These are phyloP conservation scores for Talinum fruticosum DNA, from an alignment of 148 eudicot species.

Conservation along the genomic window DNA sequence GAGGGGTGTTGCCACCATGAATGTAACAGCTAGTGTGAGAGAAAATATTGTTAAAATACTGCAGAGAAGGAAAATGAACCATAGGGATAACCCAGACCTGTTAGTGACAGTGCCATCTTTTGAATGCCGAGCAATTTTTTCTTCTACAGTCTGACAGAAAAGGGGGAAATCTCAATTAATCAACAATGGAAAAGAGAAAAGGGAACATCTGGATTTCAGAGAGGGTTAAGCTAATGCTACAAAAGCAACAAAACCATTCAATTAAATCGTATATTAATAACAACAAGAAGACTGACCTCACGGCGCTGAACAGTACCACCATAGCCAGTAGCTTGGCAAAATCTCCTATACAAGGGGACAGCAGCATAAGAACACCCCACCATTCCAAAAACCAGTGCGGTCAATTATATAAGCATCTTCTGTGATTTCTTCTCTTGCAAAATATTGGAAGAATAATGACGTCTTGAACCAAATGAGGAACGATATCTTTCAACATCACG, in stretches of 20 bases:
- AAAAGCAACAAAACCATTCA: neutral
- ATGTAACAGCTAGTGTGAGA: neutral
- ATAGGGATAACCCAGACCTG: slow-evolving; percentile 40
- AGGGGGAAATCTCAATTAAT: neutral
- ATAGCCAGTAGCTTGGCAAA: slow-evolving; percentile 98
- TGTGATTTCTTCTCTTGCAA: slow-evolving; percentile 59
- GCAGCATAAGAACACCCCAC: slow-evolving; percentile 90
- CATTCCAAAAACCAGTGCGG: slow-evolving; percentile 89
- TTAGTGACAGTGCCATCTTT: slow-evolving; percentile 72
- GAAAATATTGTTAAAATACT: too few species aligned
- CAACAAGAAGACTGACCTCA: slow-evolving; percentile 47
- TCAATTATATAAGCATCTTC: slow-evolving; percentile 72
- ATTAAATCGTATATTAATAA: neutral
- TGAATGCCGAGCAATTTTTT: slow-evolving; percentile 90
- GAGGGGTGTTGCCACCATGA: too few species aligned
- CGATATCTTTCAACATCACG: slow-evolving; percentile 21
- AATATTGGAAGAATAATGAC: slow-evolving; percentile 51
- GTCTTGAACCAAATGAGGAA: slow-evolving; percentile 25
- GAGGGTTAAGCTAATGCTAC: neutral
- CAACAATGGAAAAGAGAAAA: neutral
- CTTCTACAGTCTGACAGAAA: slow-evolving; percentile 77
- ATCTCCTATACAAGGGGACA: slow-evolving; percentile 83
- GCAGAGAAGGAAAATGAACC: neutral
- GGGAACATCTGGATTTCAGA: too few species aligned
- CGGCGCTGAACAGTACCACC: slow-evolving; percentile 97